Percentiles rank a stretch among this genome's conserved stretches.
Evolutionary conservation across 1,284 basidiomycete species (phyloP).

Genomic region (Cutaneotrichosporon sp.): DNA sequence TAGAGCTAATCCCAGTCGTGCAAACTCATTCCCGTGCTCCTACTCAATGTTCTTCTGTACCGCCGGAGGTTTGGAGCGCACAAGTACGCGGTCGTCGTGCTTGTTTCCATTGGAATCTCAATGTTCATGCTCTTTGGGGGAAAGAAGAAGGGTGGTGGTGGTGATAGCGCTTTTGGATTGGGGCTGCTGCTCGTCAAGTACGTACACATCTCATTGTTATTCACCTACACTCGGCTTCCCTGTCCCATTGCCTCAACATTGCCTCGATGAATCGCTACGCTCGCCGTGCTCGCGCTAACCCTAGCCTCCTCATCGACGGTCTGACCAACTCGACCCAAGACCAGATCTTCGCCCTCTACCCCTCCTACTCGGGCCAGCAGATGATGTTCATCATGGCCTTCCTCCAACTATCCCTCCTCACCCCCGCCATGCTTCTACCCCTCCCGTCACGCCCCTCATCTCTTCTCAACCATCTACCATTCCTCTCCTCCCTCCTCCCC

Average conservation of each 20-base stretch:
- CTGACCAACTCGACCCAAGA: slow-evolving; percentile 98
- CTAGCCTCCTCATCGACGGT: slow-evolving; percentile 88
- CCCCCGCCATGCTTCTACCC: slow-evolving; percentile 62
- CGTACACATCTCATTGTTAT: slow-evolving; percentile 16
- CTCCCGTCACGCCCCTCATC: slow-evolving; percentile 36
- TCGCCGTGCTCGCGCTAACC: background rate
- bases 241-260: too few relatives aligned
- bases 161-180: slow-evolving; percentile 47
- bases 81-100: slow-evolving; percentile 88
- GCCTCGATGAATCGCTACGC: background rate
- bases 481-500: slow-evolving; percentile 55
- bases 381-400: slow-evolving; percentile 96
- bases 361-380: slow-evolving; percentile 69
- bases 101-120: slow-evolving; percentile 91
- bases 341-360: slow-evolving; percentile 71
- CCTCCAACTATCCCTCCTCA: slow-evolving; percentile 63
- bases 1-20: slow-evolving; percentile 63
- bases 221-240: background rate
- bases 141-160: slow-evolving; percentile 47
- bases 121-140: slow-evolving; percentile 82
- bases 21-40: slow-evolving; percentile 68
- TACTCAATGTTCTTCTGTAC: slow-evolving; percentile 64
- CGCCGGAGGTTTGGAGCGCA: slow-evolving; percentile 84
- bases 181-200: slow-evolving; percentile 47
- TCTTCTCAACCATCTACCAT: slow-evolving; percentile 51